A percentile compares a stretch with the other conserved stretches of the same genome.
Evolutionary conservation across 2,329 filamentous ascomycete genomes (phyloP).

Genomic region (Aspergillus fumigatus): DNA sequence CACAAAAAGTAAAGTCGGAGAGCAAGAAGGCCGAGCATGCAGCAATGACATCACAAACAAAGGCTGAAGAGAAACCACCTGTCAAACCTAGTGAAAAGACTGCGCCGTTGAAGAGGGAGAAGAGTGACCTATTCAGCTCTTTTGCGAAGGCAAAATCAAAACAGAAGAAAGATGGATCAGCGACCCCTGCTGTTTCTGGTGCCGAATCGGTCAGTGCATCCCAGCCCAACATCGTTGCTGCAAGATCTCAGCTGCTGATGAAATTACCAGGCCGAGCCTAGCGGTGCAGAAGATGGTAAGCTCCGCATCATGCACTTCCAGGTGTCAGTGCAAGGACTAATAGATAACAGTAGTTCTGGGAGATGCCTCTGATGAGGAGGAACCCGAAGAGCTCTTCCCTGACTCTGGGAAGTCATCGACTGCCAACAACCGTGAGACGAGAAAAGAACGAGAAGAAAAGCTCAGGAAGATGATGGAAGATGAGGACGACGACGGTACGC

Average conservation of each 20-base stretch:
- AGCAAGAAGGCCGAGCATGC: slow-evolving; percentile 16
- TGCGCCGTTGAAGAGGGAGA: slow-evolving; percentile 53
- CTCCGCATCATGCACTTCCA: neutral
- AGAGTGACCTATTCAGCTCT: slow-evolving; percentile 68
- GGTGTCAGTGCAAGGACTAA: slow-evolving; percentile 21
- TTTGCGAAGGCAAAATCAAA: slow-evolving; percentile 70
- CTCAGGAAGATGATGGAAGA: slow-evolving; percentile 73
- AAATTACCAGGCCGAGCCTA: slow-evolving; percentile 25
- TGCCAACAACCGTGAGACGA: slow-evolving; percentile 42
- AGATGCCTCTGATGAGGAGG: slow-evolving; percentile 53
- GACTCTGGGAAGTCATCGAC: slow-evolving; percentile 33
- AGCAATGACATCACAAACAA: slow-evolving; percentile 15
- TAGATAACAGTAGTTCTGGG: slow-evolving; percentile 41
- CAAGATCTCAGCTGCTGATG: neutral
- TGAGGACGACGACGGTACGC: slow-evolving; percentile 50
- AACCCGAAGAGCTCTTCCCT: slow-evolving; percentile 49
- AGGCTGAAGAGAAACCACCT: slow-evolving; percentile 26
- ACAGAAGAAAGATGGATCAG: slow-evolving; percentile 39
- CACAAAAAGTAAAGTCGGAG: slow-evolving; percentile 19
- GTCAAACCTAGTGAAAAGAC: slow-evolving; percentile 36
- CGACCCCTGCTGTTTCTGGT: slow-evolving; percentile 30
- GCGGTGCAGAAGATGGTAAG: slow-evolving; percentile 48
- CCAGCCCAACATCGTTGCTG: slow-evolving; percentile 16
- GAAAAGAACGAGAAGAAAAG: slow-evolving; percentile 61
- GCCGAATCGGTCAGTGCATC: slow-evolving; percentile 32